Evolutionary conservation across 768 basidiomycete genomes (phyloP), one percentile per base, ranked within the genome.

Genomic region (Phaeotremella skinneri): DNA sequence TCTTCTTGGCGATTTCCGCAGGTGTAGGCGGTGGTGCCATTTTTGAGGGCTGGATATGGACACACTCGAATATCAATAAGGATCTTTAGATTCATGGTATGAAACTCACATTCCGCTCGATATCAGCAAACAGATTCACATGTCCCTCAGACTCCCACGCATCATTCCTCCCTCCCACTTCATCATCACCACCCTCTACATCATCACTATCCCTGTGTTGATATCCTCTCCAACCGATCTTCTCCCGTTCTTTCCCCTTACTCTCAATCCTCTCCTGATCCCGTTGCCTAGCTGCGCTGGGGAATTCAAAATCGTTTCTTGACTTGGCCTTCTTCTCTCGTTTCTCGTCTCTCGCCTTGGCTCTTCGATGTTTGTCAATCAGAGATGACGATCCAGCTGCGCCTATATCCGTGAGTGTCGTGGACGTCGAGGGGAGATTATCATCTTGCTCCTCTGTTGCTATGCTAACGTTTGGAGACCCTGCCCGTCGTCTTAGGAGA

Each of bases 61-160:
- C 7, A 17, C 34, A 17, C 17, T 17, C 49, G 9, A 45, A 9
- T 45, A 23, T 45, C 13, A 45, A 21, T 20, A 7, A 7, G 13
- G 21, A 23, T 20, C 23, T 21, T 45, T 45, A 45, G 13, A 45
- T 45, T 14, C 13, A 45, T 45, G 13, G 13, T 20, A 45, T 9
- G 13, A 14, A 23, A 67, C 66, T 65, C 58, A 75, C 73, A 43
- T 58, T 63, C 61, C 62, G 58, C 57, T 79, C 78, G 9, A 77
- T n/a, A 49, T 78, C 78, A 3, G 73, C 68, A 63, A 75, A 79
- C 42, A 79, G 68, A 42, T 78, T 79, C 56, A 79, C 53, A 66
- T 76, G 73, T 11, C 73, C 74, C 17, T 55, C 62, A 13, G 26
- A 45, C n/a, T 68, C 68, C 63, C 68, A 67, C 11, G 43, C 43